Percentiles rank a stretch among this genome's conserved stretches.
Evolutionary conservation across 805 yeast genomes (phyloP).

Genomic region (Candida stauntonica): DNA sequence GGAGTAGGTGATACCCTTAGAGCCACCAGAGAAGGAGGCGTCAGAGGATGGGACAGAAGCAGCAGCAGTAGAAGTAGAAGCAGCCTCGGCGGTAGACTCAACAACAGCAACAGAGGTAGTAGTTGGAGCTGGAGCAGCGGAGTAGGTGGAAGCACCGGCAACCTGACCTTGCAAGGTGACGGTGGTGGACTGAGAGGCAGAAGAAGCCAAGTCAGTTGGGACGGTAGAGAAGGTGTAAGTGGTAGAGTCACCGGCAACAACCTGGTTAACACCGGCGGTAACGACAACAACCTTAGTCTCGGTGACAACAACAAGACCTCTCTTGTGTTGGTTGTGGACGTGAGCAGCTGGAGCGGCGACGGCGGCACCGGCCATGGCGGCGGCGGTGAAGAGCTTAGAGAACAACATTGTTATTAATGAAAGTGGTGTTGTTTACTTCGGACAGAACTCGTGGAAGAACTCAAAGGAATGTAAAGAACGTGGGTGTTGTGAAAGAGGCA

Average conservation of each 20-base stretch:
- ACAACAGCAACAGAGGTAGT: constrained; percentile 16
- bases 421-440: not conserved
- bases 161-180: constrained; percentile 27
- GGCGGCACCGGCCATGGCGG: constrained; percentile 39
- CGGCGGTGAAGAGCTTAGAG: constrained; percentile 36
- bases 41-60: constrained; percentile 33
- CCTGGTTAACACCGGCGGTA: constrained; percentile 38
- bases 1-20: constrained; percentile 75
- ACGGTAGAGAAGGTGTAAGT: constrained; percentile 26
- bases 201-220: constrained; percentile 26
- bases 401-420: constrained; percentile 39
- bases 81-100: constrained; percentile 9
- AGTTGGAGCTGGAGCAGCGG: constrained; percentile 23
- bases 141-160: constrained; percentile 29
- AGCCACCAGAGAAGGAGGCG: constrained; percentile 34
- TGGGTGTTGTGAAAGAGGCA: constrained; percentile 5
- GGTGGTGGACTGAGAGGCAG: constrained; percentile 26
- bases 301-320: constrained; percentile 47
- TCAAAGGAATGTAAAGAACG: constrained; percentile 9
- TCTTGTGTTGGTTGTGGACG: constrained; percentile 56
- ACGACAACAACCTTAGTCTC: constrained; percentile 47
- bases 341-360: constrained; percentile 51
- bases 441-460: too few relatives aligned
- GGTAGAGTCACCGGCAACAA: constrained; percentile 28
- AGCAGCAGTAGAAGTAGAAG: constrained; percentile 29